Evolutionary conservation across 768 basidiomycete genomes (phyloP).

Genomic region (Suillus fuscotomentosus): DNA sequence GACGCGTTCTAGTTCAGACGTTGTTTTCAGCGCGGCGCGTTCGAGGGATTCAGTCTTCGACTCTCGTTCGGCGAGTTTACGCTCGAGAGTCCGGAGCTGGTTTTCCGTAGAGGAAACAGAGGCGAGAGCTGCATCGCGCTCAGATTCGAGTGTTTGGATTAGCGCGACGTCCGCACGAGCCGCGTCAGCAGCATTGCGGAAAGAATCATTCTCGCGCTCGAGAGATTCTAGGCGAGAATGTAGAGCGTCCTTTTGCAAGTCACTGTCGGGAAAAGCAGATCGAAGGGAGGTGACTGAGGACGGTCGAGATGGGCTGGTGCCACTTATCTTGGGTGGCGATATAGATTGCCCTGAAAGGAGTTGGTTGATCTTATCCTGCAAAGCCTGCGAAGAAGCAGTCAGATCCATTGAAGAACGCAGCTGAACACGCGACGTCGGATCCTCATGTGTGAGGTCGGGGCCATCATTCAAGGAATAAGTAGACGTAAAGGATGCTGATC

Average conservation of each 20-base stretch:
- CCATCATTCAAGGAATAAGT: conserved; percentile 39
- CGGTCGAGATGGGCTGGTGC: conserved; percentile 12
- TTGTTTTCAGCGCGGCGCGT: conserved; percentile 35
- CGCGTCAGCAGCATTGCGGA: conserved; percentile 38
- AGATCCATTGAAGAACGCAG: conserved; percentile 33
- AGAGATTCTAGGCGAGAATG: conserved; percentile 51
- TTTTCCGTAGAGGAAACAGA: conserved; percentile 44
- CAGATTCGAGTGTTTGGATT: conserved; percentile 35
- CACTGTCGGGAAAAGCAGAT: conserved; percentile 37
- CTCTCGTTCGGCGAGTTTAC: conserved; percentile 42
- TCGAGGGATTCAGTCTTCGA: conserved; percentile 48
- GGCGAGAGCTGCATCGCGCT: conserved; percentile 41
- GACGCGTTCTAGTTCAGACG: conserved; percentile 44
- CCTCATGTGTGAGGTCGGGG: conserved; percentile 14
- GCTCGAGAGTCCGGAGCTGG: conserved; percentile 40
- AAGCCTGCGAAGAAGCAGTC: conserved; percentile 35
- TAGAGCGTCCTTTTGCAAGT: conserved; percentile 14
- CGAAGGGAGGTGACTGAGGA: conserved; percentile 29
- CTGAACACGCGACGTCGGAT: conserved; percentile 8
- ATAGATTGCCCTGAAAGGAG: conserved; percentile 37
- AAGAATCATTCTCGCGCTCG: conserved; percentile 68
- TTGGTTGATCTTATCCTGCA: conserved; percentile 50
- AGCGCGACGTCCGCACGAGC: conserved; percentile 21
- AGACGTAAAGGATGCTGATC: conserved; percentile 30
- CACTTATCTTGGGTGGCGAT: conserved; percentile 4